A percentile compares a stretch with the other conserved stretches of the same genome.
Evolutionary conservation across 176 grass and related monocot species (phyloP).

Genomic region (Bolboschoenus planiculmis): DNA sequence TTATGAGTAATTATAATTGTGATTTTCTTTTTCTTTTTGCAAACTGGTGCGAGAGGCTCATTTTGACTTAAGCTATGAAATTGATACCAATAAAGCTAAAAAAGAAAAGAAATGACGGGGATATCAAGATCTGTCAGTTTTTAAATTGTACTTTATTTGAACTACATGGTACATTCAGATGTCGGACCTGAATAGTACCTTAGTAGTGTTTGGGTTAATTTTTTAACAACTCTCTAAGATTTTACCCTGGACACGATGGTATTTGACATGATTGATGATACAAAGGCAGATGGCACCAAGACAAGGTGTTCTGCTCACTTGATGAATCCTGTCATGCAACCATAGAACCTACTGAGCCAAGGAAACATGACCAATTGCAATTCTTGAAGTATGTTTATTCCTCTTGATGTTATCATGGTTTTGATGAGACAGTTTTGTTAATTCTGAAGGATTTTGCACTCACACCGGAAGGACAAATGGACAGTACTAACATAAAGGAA

Average conservation of each 20-base stretch:
- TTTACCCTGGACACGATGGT: background rate
- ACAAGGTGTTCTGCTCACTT: background rate
- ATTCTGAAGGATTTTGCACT: slow-evolving; percentile 58
- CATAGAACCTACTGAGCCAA: background rate
- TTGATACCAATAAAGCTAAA: background rate
- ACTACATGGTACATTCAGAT: background rate
- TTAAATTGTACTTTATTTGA: background rate
- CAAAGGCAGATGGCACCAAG: background rate
- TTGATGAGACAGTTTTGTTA: background rate
- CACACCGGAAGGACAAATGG: slow-evolving; percentile 34
- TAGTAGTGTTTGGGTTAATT: background rate
- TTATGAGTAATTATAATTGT: background rate
- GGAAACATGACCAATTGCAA: background rate
- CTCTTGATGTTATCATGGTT: slow-evolving; percentile 3
- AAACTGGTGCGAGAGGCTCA: background rate
- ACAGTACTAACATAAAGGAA: slow-evolving; percentile 22
- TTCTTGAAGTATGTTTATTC: slow-evolving; percentile 4
- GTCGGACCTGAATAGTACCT: background rate
- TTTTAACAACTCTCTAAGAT: background rate
- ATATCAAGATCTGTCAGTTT: background rate
- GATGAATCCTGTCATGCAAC: background rate
- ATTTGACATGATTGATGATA: background rate
- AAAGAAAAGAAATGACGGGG: background rate
- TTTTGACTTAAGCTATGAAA: background rate
- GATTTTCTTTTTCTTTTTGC: background rate